Percentiles rank a stretch among this genome's conserved stretches.
Conservation (phyloP, 768 basidiomycete genomes). For the Mycena rebaudengoi region DNA sequence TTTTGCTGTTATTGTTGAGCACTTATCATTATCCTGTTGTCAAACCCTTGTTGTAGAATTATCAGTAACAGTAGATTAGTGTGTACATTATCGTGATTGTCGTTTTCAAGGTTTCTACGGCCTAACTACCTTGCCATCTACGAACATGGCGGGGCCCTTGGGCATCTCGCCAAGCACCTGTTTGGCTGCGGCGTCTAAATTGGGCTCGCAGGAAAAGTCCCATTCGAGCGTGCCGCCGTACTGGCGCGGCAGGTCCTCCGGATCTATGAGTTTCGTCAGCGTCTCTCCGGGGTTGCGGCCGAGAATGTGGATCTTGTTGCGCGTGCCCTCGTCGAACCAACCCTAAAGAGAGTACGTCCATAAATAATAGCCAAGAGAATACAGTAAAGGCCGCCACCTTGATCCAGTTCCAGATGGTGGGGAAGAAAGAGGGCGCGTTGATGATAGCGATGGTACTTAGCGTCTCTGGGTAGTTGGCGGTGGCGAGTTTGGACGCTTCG, state of each 20-base stretch:
- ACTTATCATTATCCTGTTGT: too few relatives aligned
- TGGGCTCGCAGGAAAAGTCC: constrained; percentile 73
- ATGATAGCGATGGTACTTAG: constrained; percentile 72
- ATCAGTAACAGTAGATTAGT: not conserved
- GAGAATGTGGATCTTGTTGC: constrained; percentile 79
- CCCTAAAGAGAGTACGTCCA: constrained; percentile 44
- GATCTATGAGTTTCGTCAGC: constrained; percentile 58
- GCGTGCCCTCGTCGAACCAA: constrained; percentile 85
- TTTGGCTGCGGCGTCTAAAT: constrained; percentile 63
- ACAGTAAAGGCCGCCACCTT: constrained; percentile 65
- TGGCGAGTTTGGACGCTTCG: constrained; percentile 77
- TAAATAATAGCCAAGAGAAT: not conserved
- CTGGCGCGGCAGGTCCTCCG: constrained; percentile 61
- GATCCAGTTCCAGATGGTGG: constrained; percentile 86
- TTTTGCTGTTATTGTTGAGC: too few relatives aligned
- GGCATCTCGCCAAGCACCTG: constrained; percentile 59
- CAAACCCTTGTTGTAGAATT: too few relatives aligned
- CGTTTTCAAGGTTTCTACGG: too few relatives aligned
- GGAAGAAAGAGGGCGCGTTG: constrained; percentile 85
- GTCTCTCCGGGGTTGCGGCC: constrained; percentile 64
- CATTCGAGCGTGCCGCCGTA: constrained; percentile 84
- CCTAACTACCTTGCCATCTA: constrained; percentile 50
- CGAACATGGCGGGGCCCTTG: constrained; percentile 60
- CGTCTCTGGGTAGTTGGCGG: constrained; percentile 86
- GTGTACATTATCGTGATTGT: not conserved